A percentile compares a stretch with the other conserved stretches of the same genome.
These are phyloP conservation scores for Gloeopeniophorella convolvens DNA, from an alignment of 768 basidiomycete genomes.

Conservation along the genomic window DNA sequence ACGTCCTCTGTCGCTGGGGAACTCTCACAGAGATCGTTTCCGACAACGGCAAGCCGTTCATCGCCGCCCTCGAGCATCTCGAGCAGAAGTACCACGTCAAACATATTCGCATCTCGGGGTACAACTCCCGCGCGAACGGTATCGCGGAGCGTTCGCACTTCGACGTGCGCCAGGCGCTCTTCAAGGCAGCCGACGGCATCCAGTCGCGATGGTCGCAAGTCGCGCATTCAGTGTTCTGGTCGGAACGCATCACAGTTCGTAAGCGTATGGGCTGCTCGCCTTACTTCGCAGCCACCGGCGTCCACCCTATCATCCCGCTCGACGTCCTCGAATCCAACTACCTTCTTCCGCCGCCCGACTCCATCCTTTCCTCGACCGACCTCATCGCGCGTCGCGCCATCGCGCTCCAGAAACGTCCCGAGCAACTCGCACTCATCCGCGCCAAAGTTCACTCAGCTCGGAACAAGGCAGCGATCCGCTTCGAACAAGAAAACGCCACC, in stretches of 20 bases:
- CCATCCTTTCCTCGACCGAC: constrained; percentile 10
- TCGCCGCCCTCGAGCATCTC: constrained; percentile 24
- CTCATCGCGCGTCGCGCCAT: constrained; percentile 18
- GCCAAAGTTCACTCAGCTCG: background rate
- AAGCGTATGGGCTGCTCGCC: too few species aligned
- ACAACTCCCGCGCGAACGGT: too few species aligned
- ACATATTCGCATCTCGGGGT: constrained; percentile 35
- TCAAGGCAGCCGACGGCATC: too few species aligned
- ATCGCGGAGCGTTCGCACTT: too few species aligned
- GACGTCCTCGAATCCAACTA: background rate
- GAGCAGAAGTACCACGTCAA: constrained; percentile 28
- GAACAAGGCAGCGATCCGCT: constrained; percentile 3
- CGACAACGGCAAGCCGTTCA: constrained; percentile 35
- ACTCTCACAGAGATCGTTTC: constrained; percentile 33
- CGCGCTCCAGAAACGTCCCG: constrained; percentile 11
- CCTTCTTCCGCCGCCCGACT: constrained; percentile 1
- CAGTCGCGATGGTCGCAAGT: too few species aligned
- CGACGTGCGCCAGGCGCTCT: too few species aligned
- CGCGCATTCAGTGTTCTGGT: too few species aligned
- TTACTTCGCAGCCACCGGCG: background rate
- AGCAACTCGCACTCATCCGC: constrained; percentile 11
- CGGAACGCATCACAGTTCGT: too few species aligned
- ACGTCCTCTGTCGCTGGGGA: constrained; percentile 37
- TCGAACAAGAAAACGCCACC: constrained; percentile 16
- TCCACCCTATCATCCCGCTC: background rate